phyloP scores from a whole-genome alignment of 345 rosid species.

The Eucalyptus leucophloia region DNA sequence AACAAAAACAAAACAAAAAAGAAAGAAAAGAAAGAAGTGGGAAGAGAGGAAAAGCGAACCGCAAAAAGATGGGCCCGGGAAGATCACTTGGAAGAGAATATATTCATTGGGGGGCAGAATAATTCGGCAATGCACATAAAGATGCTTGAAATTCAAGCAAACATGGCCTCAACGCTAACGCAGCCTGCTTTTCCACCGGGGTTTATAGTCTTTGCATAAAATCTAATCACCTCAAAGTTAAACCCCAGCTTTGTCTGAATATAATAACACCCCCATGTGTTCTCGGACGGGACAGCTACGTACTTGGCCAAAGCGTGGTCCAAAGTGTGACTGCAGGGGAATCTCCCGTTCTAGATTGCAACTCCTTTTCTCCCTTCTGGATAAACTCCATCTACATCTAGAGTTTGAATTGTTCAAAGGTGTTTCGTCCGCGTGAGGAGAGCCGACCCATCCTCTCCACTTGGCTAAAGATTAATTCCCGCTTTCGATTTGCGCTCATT shows the following conservation, averaged over 20 bases:
- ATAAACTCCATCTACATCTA: background rate
- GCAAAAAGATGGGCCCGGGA: background rate
- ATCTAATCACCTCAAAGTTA: slow-evolving; percentile 30
- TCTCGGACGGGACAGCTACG: background rate
- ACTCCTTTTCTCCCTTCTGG: background rate
- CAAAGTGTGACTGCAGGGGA: background rate
- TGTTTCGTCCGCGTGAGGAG: background rate
- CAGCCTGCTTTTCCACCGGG: slow-evolving; percentile 21
- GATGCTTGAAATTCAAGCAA: slow-evolving; percentile 95
- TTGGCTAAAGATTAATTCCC: background rate
- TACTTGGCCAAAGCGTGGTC: background rate
- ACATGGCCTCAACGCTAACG: slow-evolving; percentile 44
- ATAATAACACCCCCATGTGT: background rate
- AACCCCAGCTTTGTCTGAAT: slow-evolving; percentile 39
- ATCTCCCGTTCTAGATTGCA: background rate
- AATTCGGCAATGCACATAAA: slow-evolving; percentile 38
- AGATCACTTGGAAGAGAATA: slow-evolving; percentile 41
- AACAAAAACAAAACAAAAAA: background rate
- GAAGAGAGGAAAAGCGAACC: background rate
- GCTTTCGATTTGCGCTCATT: background rate
- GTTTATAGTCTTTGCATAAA: background rate
- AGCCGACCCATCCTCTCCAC: background rate
- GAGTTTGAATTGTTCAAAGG: background rate
- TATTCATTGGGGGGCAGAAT: slow-evolving; percentile 68
- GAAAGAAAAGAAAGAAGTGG: background rate